Conservation (phyloP, 495 filamentous ascomycete species). For the Tuber melanosporum region DNA sequence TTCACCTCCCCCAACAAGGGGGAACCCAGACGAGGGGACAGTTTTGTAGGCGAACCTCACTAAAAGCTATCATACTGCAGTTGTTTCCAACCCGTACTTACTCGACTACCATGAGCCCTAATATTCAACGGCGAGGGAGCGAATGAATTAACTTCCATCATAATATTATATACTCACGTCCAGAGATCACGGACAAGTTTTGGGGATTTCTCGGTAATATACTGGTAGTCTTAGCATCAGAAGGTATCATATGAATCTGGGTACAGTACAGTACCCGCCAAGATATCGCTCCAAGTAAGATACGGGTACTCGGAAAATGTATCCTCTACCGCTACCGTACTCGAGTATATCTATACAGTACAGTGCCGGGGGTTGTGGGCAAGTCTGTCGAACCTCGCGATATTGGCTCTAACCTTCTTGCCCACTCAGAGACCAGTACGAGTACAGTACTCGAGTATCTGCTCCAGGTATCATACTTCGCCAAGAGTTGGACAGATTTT, state of each 20-base stretch:
- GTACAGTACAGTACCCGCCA: not conserved
- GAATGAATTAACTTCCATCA: not conserved
- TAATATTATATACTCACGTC: not conserved
- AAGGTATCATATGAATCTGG: too few species aligned
- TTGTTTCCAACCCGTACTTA: not conserved
- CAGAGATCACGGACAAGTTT: not conserved
- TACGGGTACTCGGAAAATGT: too few species aligned
- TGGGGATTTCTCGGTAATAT: not conserved
- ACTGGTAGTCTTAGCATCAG: not conserved
- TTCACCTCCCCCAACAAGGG: not conserved
- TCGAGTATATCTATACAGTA: too few species aligned
- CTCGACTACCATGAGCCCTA: not conserved
- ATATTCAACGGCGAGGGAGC: not conserved
- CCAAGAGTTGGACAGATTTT: too few species aligned
- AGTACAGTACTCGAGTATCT: too few species aligned
- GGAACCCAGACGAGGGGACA: not conserved
- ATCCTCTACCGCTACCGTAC: too few species aligned
- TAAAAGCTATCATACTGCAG: not conserved
- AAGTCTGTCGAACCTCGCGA: too few species aligned
- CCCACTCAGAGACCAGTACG: too few species aligned
- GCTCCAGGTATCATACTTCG: too few species aligned
- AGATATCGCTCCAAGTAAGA: not conserved
- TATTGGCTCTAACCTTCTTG: too few species aligned
- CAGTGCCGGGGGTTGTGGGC: too few species aligned
- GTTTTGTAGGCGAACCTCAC: not conserved